Percentiles rank a stretch among this genome's conserved stretches.
Conservation (phyloP, 192 early-diverging fungal species). For the Podila verticillata region DNA sequence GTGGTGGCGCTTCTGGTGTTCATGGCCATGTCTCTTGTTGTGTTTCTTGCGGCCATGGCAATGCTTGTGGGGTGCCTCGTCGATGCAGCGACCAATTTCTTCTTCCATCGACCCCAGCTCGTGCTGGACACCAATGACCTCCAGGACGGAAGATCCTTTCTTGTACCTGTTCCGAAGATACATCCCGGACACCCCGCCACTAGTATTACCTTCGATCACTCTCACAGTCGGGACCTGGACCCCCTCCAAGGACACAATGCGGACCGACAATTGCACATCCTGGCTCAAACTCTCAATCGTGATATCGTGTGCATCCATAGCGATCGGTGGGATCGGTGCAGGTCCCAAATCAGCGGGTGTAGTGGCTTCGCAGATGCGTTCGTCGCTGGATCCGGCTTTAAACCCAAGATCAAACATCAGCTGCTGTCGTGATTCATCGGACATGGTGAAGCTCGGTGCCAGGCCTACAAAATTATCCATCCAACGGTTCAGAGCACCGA, state of each 20-base stretch:
- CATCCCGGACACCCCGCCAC: background rate
- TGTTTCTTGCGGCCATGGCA: background rate
- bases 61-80: background rate
- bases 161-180: background rate
- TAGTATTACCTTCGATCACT: background rate
- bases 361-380: background rate
- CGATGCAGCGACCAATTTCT: background rate
- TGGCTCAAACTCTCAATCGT: background rate
- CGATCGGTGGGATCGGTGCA: background rate
- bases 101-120: background rate
- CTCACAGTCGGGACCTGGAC: background rate
- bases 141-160: background rate
- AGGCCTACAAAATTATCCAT: background rate
- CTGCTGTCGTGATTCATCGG: background rate
- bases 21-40: background rate
- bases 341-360: background rate
- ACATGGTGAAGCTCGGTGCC: background rate
- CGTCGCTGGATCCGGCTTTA: background rate
- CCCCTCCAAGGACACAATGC: background rate
- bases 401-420: background rate
- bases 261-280: background rate
- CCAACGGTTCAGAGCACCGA: background rate
- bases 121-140: background rate
- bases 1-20: background rate
- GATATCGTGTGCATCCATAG: conserved; percentile 4